A percentile compares a stretch with the other conserved stretches of the same genome.
These are phyloP conservation scores for Dimargaris xerosporica DNA, from an alignment of 192 early-diverging fungal genomes.

Conservation along the genomic window DNA sequence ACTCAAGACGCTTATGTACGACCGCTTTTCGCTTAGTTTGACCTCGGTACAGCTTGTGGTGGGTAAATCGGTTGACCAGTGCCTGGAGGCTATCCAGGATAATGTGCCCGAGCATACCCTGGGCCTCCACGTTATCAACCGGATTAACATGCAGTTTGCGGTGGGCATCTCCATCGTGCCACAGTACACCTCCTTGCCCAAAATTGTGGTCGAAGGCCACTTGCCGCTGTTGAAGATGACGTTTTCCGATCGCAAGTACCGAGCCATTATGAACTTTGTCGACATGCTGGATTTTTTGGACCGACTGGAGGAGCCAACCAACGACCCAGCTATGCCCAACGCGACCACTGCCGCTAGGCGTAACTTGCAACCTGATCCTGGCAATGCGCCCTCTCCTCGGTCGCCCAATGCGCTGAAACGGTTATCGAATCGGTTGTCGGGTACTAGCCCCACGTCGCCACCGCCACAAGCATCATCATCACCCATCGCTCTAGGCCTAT, in stretches of 20 bases:
- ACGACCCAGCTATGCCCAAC: neutral
- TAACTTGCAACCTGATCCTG: no score
- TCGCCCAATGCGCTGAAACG: no score
- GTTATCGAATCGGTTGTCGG: no score
- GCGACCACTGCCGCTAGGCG: neutral
- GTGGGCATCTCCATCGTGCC: slow-evolving; percentile 75
- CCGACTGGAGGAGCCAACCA: slow-evolving; percentile 12
- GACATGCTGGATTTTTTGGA: slow-evolving; percentile 12
- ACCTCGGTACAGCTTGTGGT: slow-evolving; percentile 69
- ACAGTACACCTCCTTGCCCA: slow-evolving; percentile 53
- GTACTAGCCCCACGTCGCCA: no score
- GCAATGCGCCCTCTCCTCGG: no score
- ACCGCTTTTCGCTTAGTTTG: slow-evolving; percentile 70
- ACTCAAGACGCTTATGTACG: slow-evolving; percentile 73
- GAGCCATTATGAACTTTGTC: slow-evolving; percentile 51
- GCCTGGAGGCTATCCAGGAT: slow-evolving; percentile 47
- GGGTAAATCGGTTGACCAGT: slow-evolving; percentile 54
- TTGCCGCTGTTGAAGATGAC: slow-evolving; percentile 75
- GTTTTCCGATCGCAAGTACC: slow-evolving; percentile 89
- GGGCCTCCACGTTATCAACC: slow-evolving; percentile 70
- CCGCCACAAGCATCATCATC: no score
- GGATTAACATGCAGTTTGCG: slow-evolving; percentile 67
- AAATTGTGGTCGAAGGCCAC: slow-evolving; percentile 59
- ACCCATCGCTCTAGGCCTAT: no score
- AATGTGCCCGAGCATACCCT: slow-evolving; percentile 29